These are phyloP conservation scores for Lagerstroemia speciosa DNA, from an alignment of 345 rosid species.

Conservation along the genomic window DNA sequence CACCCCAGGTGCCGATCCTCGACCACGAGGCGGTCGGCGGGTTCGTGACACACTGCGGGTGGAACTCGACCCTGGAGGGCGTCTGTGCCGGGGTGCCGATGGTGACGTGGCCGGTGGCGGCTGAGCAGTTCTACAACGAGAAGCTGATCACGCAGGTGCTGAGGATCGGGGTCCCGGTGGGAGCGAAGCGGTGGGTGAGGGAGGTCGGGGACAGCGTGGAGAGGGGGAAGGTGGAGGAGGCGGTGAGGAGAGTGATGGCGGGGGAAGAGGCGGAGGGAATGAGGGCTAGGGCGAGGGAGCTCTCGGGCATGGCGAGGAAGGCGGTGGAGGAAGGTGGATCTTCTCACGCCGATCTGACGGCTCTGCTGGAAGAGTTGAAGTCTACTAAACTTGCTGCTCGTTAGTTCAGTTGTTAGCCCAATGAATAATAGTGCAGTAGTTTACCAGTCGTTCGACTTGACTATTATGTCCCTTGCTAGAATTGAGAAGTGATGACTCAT, in stretches of 20 bases:
- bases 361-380: conserved; percentile 5
- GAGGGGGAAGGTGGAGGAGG: conserved; percentile 22
- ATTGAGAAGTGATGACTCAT: too few relatives aligned
- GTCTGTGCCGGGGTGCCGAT: conserved; percentile 27
- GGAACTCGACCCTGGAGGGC: conserved; percentile 31
- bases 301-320: conserved; percentile 17
- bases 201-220: conserved; percentile 10
- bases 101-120: conserved; percentile 32
- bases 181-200: conserved; percentile 12
- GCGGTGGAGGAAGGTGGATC: conserved; percentile 31
- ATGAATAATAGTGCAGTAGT: too few relatives aligned
- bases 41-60: conserved; percentile 36
- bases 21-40: conserved; percentile 28
- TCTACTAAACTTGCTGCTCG: too few relatives aligned
- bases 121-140: conserved; percentile 34
- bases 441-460: too few relatives aligned
- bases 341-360: conserved; percentile 11
- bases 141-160: conserved; percentile 23
- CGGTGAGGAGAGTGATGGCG: conserved; percentile 16
- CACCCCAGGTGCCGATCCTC: conserved; percentile 29
- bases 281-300: background rate
- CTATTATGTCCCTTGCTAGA: too few relatives aligned
- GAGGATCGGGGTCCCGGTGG: conserved; percentile 18
- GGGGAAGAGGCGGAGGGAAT: conserved; percentile 12
- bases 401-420: too few relatives aligned